These are phyloP conservation scores for Saturnispora besseyi DNA, from an alignment of 805 yeast genomes.

Conservation along the genomic window DNA sequence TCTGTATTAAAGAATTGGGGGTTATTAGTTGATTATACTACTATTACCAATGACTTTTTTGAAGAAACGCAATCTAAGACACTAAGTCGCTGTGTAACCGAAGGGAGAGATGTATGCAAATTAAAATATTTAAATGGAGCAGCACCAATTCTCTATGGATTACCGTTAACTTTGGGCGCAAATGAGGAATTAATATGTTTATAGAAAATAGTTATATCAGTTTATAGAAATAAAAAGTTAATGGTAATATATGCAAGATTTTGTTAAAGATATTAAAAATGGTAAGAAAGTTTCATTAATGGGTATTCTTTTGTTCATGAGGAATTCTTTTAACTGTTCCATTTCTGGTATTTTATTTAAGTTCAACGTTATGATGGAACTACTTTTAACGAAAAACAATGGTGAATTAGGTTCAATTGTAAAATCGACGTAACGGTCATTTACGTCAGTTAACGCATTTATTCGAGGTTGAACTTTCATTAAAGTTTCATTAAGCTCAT, in stretches of 20 bases:
- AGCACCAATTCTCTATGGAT: conserved; percentile 85
- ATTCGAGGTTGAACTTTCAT: not conserved
- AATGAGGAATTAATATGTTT: not conserved
- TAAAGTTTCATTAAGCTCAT: not conserved
- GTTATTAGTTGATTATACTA: conserved; percentile 29
- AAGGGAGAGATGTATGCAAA: conserved; percentile 59
- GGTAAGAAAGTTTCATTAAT: not conserved
- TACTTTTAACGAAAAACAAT: not conserved
- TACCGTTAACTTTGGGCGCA: conserved; percentile 43
- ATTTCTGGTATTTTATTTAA: not conserved
- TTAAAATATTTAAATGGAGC: conserved; percentile 78
- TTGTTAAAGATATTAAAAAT: not conserved
- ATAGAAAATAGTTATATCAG: not conserved
- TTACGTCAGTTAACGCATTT: not conserved
- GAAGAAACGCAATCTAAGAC: conserved; percentile 18
- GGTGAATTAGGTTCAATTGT: not conserved
- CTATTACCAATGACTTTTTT: conserved; percentile 9
- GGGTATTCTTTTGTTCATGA: not conserved
- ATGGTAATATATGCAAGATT: conserved; percentile 4
- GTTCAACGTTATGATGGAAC: not conserved
- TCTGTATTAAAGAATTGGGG: conserved; percentile 63
- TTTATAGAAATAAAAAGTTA: not conserved
- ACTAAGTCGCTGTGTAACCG: conserved; percentile 48
- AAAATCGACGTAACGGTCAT: not conserved
- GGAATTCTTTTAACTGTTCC: not conserved